Evolutionary conservation across 305 asterid species (phyloP), one percentile per base, ranked within the genome.

Genomic region (Fraxinus dipetala): DNA sequence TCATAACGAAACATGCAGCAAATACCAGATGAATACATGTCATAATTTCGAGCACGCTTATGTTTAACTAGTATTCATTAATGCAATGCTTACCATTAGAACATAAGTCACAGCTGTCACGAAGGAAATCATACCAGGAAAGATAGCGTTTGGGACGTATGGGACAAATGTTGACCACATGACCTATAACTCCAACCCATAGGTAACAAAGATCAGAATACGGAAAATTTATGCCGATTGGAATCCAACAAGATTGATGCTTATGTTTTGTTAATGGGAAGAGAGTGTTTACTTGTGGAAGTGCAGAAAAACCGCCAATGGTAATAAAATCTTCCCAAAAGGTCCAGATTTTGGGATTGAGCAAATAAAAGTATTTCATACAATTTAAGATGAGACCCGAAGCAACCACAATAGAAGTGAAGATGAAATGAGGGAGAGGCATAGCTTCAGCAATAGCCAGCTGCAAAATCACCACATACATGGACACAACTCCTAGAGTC

Each of bases 101-200:
- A 94, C 92, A 65, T 94, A 88, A 26, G 84, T 45, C 80, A 92
- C 35, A 10, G 98, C 91, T 77, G 88, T 54, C 73, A 83, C 75
- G 72, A 93, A 96, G 80, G 96, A 86, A 75, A 89, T 80, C 6
- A 87, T 85, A 76, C 98, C 98, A 3, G 99, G 98, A 88, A 96
- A 85, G 86, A 93, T 76, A 79, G 93, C 86, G 82, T 93, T 93
- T 67, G 98, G 99, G 79, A 96, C 90, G 78, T 87, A 92, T 0
- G 99, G 98, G 87, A 96, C 84, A 84, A 96, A 94, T 26, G 99
- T 96, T 54, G 99, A 96, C 98, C 99, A 96, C 97, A 94, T 96
- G 85, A 96, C 98, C 98, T 96, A 91, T 10, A 69, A 28, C 3
- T 22, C 72, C 16, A 14, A 78, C 22, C 18, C 67, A 34, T 77